phyloP scores from a whole-genome alignment of 192 early-diverging fungal genomes.

The Dimargaris cristalligena region DNA sequence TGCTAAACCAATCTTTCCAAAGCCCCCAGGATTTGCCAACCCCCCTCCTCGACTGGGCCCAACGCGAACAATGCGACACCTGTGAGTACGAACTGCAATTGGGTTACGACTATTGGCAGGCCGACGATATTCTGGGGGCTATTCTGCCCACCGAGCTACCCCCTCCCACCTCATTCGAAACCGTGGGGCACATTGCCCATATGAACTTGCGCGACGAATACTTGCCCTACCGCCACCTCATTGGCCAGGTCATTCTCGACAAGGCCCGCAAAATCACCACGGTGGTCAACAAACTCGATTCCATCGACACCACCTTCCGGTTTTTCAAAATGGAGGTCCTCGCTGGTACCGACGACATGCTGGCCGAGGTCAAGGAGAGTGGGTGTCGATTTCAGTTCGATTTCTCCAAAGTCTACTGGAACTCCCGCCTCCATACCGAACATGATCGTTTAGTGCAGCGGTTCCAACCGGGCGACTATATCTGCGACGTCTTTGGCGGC shows the following conservation, averaged over 20 bases:
- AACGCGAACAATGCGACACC: conserved; percentile 14
- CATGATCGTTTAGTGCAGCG: conserved; percentile 75
- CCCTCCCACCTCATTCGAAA: conserved; percentile 70
- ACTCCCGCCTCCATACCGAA: conserved; percentile 87
- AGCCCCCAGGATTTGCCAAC: conserved; percentile 10
- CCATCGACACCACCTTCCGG: conserved; percentile 88
- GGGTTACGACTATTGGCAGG: conserved; percentile 77
- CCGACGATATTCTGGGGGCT: conserved; percentile 80
- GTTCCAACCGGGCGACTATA: conserved; percentile 49
- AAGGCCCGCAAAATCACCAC: conserved; percentile 77
- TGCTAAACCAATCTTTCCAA: conserved; percentile 29
- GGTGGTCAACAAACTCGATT: conserved; percentile 93
- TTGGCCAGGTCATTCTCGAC: conserved; percentile 92
- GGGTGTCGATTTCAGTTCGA: conserved; percentile 84
- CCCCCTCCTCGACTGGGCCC: conserved; percentile 11
- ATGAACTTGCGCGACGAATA: conserved; percentile 88
- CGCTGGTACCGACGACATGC: conserved; percentile 72
- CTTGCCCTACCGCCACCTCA: conserved; percentile 73
- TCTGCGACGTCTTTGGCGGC: conserved; percentile 97
- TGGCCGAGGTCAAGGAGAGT: conserved; percentile 79
- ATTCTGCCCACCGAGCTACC: conserved; percentile 70
- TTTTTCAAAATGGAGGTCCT: conserved; percentile 95
- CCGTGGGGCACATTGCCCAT: conserved; percentile 91
- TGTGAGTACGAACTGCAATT: conserved; percentile 37
- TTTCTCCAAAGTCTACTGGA: conserved; percentile 98